Percentiles rank a stretch among this genome's conserved stretches.
Conservation (phyloP, 495 filamentous ascomycete genomes). For the Talaromyces nanjingensis region DNA sequence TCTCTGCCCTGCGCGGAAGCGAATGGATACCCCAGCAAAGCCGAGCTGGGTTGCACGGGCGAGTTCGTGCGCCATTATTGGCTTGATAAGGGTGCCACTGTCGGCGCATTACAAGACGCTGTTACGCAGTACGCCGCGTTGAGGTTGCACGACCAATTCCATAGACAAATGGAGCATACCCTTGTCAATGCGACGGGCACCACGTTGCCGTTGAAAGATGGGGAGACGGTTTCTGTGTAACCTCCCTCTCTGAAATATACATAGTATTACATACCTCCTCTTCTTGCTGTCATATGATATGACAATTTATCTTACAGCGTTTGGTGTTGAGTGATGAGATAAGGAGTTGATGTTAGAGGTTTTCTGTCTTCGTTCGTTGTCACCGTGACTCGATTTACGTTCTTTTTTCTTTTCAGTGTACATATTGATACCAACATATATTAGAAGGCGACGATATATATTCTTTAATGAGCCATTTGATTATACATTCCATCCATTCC, state of each 20-base stretch:
- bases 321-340: background rate
- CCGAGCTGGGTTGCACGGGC: conserved; percentile 12
- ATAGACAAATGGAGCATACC: conserved; percentile 4
- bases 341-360: background rate
- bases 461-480: background rate
- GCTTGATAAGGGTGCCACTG: conserved; percentile 10
- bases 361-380: background rate
- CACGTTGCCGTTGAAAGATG: conserved; percentile 2
- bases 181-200: conserved; percentile 6
- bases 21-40: conserved; percentile 19
- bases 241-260: background rate
- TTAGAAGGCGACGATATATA: background rate
- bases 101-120: conserved; percentile 10
- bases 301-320: background rate
- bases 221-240: conserved; percentile 1
- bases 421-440: background rate
- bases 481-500: background rate
- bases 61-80: conserved; percentile 19
- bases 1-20: conserved; percentile 30
- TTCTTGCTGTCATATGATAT: background rate
- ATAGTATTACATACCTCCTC: background rate
- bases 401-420: background rate
- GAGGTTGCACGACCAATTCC: conserved; percentile 13
- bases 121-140: conserved; percentile 13
- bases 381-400: background rate